Percentiles rank a stretch among this genome's conserved stretches.
Evolutionary conservation across 768 basidiomycete species (phyloP).

Genomic region (Terana coerulea): DNA sequence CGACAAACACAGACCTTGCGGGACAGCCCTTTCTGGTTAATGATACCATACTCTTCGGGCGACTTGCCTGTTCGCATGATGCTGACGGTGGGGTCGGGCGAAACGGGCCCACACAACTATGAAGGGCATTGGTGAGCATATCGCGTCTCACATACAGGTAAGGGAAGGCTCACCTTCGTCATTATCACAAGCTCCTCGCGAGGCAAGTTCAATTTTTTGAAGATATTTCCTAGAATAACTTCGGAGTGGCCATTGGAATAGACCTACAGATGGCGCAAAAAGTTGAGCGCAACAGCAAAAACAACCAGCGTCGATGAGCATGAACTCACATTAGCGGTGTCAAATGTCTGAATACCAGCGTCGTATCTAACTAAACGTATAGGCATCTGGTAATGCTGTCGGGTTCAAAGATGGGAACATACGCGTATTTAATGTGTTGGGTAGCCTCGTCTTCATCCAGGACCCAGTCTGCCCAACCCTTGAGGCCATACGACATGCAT

Average conservation of each 20-base stretch:
- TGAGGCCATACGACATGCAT: constrained; percentile 17
- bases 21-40: constrained; percentile 34
- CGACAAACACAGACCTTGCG: constrained; percentile 29
- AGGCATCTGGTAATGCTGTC: neutral
- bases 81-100: neutral
- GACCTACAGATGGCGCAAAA: constrained; percentile 13
- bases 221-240: constrained; percentile 42
- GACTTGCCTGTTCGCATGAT: constrained; percentile 6
- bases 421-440: constrained; percentile 41
- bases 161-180: constrained; percentile 38
- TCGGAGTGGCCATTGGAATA: constrained; percentile 42
- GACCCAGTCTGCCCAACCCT: constrained; percentile 35
- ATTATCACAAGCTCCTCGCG: constrained; percentile 48
- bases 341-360: constrained; percentile 38
- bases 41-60: constrained; percentile 27
- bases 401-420: constrained; percentile 11
- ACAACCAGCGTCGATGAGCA: neutral
- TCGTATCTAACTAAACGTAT: constrained; percentile 28
- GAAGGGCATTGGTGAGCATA: neutral
- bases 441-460: constrained; percentile 32
- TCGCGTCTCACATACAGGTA: neutral
- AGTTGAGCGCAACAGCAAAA: neutral
- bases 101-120: neutral
- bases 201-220: constrained; percentile 41
- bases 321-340: constrained; percentile 30